Evolutionary conservation across 495 filamentous ascomycete genomes (phyloP).

Genomic region (Staphylotrichum tortipilum): DNA sequence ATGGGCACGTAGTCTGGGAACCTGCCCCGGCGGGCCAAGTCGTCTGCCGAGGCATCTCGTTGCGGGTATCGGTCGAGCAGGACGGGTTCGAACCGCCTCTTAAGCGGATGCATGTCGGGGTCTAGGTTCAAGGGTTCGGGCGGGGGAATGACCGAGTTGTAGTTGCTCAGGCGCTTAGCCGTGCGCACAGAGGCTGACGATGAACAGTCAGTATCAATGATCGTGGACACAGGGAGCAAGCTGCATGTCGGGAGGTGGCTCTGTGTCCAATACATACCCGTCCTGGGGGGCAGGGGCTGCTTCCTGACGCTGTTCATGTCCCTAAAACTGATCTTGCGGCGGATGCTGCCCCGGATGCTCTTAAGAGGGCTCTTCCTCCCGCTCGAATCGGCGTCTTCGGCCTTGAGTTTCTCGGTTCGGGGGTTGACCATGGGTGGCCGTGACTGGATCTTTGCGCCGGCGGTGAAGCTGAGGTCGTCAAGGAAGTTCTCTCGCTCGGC

Average conservation of each 20-base stretch:
- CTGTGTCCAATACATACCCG: constrained; percentile 51
- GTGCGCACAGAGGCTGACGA: constrained; percentile 76
- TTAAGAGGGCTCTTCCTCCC: constrained; percentile 41
- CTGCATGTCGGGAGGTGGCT: no score
- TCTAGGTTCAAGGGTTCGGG: constrained; percentile 83
- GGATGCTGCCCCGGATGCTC: constrained; percentile 63
- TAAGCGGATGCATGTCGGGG: constrained; percentile 92
- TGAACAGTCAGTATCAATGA: constrained; percentile 15
- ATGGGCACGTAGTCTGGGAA: constrained; percentile 98
- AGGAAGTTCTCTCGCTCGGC: constrained; percentile 88
- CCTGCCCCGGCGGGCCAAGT: constrained; percentile 67
- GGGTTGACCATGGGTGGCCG: constrained; percentile 63
- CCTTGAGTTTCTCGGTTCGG: constrained; percentile 70
- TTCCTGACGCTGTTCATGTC: constrained; percentile 94
- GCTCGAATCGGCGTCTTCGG: constrained; percentile 55
- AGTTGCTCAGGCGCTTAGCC: constrained; percentile 84
- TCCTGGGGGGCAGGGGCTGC: constrained; percentile 64
- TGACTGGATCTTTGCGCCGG: constrained; percentile 67
- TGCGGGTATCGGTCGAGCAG: constrained; percentile 88
- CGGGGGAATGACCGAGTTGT: constrained; percentile 93
- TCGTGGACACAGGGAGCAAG: no score
- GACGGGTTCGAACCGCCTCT: constrained; percentile 88
- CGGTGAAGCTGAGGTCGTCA: constrained; percentile 83
- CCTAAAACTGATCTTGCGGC: constrained; percentile 76
- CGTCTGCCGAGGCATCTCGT: constrained; percentile 66